These are phyloP conservation scores for Carex cristatella DNA, from an alignment of 176 grass and related monocot genomes.

Conservation along the genomic window DNA sequence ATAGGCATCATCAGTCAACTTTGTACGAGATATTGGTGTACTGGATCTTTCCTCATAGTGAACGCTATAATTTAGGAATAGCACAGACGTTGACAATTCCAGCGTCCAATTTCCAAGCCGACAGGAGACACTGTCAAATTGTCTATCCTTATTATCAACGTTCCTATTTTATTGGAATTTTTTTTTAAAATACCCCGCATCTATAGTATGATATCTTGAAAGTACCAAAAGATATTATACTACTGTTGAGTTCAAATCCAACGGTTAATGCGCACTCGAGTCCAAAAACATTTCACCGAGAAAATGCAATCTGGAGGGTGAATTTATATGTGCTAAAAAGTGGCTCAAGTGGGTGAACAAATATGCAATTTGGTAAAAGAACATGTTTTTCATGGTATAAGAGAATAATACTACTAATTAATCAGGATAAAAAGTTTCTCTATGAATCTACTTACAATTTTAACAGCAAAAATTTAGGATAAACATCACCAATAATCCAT, in stretches of 20 bases:
- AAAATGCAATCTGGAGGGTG: background rate
- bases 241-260: background rate
- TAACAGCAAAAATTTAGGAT: background rate
- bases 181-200: too few relatives aligned
- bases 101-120: too few relatives aligned
- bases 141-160: too few relatives aligned
- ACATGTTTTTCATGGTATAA: background rate
- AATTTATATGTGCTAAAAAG: background rate
- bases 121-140: too few relatives aligned
- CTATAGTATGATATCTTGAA: background rate
- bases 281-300: too few relatives aligned
- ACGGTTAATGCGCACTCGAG: background rate
- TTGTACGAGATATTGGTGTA: too few relatives aligned
- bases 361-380: background rate
- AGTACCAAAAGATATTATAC: background rate
- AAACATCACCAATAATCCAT: constrained; percentile 80
- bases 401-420: background rate
- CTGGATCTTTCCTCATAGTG: too few relatives aligned
- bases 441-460: background rate
- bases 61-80: too few relatives aligned
- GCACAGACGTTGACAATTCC: too few relatives aligned
- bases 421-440: background rate
- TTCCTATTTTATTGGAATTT: too few relatives aligned
- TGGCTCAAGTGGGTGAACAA: background rate
- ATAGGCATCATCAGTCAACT: too few relatives aligned